A percentile compares a stretch with the other conserved stretches of the same genome.
Evolutionary conservation across 108 stramenopile genomes (phyloP).

Genomic region (Mayamaea pseudoterrestris): DNA sequence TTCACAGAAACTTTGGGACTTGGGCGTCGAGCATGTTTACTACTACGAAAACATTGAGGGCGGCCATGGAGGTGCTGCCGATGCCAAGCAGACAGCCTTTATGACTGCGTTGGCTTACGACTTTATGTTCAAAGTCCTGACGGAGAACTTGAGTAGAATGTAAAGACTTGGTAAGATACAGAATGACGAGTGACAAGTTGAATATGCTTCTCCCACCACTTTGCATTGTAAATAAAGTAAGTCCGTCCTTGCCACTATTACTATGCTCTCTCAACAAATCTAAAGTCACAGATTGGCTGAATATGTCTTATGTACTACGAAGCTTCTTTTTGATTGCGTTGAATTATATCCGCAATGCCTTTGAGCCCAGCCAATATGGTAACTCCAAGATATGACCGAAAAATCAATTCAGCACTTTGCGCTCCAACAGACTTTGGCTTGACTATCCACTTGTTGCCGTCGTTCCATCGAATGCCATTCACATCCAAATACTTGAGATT

Average conservation of each 20-base stretch:
- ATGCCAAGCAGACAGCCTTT: slow-evolving; percentile 77
- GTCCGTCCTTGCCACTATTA: too few species aligned
- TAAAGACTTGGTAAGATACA: too few species aligned
- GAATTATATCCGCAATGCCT: slow-evolving; percentile 10
- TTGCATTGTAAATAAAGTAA: too few species aligned
- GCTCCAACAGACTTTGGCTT: background rate
- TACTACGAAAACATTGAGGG: slow-evolving; percentile 95
- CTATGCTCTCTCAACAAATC: too few species aligned
- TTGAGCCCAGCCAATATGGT: slow-evolving; percentile 25
- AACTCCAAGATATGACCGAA: slow-evolving; percentile 23
- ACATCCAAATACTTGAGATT: slow-evolving; percentile 8
- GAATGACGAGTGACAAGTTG: too few species aligned
- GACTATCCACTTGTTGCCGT: slow-evolving; percentile 28
- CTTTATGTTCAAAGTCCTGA: slow-evolving; percentile 73
- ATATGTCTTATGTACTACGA: background rate
- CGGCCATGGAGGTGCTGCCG: slow-evolving; percentile 80
- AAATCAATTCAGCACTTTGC: slow-evolving; percentile 14
- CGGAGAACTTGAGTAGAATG: slow-evolving; percentile 26
- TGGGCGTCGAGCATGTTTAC: slow-evolving; percentile 73
- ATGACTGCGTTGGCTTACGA: slow-evolving; percentile 53
- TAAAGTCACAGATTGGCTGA: slow-evolving; percentile 1
- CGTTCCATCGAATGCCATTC: slow-evolving; percentile 38
- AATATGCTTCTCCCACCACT: too few species aligned
- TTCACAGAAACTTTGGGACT: slow-evolving; percentile 44
- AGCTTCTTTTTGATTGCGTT: slow-evolving; percentile 2